These are phyloP conservation scores for Podospora appendiculata DNA, from an alignment of 495 filamentous ascomycete genomes.

Conservation along the genomic window DNA sequence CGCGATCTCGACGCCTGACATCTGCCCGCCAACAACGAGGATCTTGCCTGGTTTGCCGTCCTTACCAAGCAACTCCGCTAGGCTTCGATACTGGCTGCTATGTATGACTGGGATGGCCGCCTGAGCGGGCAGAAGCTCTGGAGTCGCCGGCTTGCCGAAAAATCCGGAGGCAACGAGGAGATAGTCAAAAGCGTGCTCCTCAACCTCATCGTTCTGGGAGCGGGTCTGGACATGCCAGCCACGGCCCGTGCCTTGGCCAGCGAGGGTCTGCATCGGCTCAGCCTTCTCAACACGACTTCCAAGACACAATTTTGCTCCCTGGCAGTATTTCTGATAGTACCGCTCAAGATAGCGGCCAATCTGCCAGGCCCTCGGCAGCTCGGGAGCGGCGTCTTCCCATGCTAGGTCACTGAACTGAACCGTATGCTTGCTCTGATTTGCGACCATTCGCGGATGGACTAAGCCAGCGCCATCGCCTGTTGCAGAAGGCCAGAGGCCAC, in stretches of 20 bases:
- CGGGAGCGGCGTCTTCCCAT: conserved; percentile 48
- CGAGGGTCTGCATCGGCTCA: conserved; percentile 17
- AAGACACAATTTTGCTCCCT: conserved; percentile 38
- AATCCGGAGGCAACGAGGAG: conserved; percentile 70
- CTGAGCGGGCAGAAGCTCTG: conserved; percentile 27
- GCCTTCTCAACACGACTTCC: conserved; percentile 45
- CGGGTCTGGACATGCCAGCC: conserved; percentile 50
- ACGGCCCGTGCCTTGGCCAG: conserved; percentile 4
- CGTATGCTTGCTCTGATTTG: conserved; percentile 73
- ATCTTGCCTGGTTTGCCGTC: conserved; percentile 47
- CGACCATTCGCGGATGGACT: conserved; percentile 61
- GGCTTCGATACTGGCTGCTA: conserved; percentile 48
- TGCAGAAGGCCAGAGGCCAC: conserved; percentile 65
- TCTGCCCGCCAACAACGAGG: conserved; percentile 73
- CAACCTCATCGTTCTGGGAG: conserved; percentile 16
- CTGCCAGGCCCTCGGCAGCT: conserved; percentile 68
- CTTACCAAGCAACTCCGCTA: conserved; percentile 26
- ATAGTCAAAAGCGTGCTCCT: conserved; percentile 53
- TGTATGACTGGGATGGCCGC: conserved; percentile 44
- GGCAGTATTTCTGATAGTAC: conserved; percentile 54
- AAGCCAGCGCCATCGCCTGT: conserved; percentile 35
- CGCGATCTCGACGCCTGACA: conserved; percentile 75
- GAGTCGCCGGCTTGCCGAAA: conserved; percentile 56
- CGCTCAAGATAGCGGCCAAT: conserved; percentile 64
- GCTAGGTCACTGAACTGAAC: conserved; percentile 74